Base-by-base conservation (phyloP, 2,329 filamentous ascomycete genomes). In the Pezicula carpinea region DNA sequence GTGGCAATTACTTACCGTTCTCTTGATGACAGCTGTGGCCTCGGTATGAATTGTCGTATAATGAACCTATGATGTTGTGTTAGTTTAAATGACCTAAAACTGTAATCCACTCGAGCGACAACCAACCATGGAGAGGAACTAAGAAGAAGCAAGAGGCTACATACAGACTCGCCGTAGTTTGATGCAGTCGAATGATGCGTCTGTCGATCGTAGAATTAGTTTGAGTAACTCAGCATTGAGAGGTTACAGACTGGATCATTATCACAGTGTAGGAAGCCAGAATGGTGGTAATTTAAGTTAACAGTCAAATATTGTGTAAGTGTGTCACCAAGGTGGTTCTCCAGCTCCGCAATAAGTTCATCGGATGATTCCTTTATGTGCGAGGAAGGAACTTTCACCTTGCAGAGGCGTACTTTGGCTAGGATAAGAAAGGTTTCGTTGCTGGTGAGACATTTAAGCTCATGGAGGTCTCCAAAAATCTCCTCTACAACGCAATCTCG, bases 331-430 rank as follows among this genome's bases (percentile, higher is more conserved):
- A 84, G 71, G 46, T 81, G 72, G 23, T 68, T 64, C 56, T 83
- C 77, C 10, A 84, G 66, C 47, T 82, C 77, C 19, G 77, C 71
- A 14, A 85, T 79, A 26, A 83, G 64, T 34, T 76, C 69, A 11
- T 82, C 77, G 0, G 79, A 74, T 33, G 66, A 70, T 39, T 71
- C 66, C 26, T 65, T 64, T 7, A 56, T 26, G 44, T 70, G 63
- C 17, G 42, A 45, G 5, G 48, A 26, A 14, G 40, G 7, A 17
- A 38, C 15, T 19, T 41, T 49, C n/a, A 56, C 40, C 35, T 50
- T 55, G 26, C 48, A 48, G 10, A 64, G 48, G 21, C 48, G 48
- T 11, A 64, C 43, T 42, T 59, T 62, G 2, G 55, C 61, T 5
- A 64, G 44, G n/a, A 62, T 54, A 8, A 65, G 50, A 32, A 53